phyloP scores from a whole-genome alignment of 2,329 filamentous ascomycete genomes.

The Cladobotryum mycophilum region DNA sequence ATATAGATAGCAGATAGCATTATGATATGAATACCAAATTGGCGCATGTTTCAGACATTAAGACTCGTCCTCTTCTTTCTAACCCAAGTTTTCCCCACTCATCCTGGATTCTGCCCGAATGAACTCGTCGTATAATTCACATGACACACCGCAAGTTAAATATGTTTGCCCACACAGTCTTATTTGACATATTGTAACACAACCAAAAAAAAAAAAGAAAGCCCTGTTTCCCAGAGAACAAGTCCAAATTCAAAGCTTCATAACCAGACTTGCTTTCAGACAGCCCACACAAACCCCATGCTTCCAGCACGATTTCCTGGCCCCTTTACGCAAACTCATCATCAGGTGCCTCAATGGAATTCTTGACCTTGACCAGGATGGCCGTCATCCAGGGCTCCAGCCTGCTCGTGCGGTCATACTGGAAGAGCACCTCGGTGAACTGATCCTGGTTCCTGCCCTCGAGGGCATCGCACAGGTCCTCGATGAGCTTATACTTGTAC shows the following conservation, averaged over 20 bases:
- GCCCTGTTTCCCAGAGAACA: background rate
- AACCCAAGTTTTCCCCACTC: too few relatives aligned
- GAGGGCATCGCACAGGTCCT: conserved; percentile 68
- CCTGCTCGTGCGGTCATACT: conserved; percentile 88
- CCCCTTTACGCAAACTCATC: conserved; percentile 35
- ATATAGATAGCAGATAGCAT: conserved; percentile 6
- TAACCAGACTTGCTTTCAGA: conserved; percentile 1
- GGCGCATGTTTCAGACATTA: too few relatives aligned
- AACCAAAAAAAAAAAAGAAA: background rate
- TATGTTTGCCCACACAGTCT: too few relatives aligned
- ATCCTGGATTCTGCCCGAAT: too few relatives aligned
- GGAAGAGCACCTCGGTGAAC: conserved; percentile 80
- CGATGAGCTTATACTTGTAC: conserved; percentile 74
- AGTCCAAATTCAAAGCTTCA: background rate
- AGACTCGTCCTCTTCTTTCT: too few relatives aligned
- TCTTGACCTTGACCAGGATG: conserved; percentile 76
- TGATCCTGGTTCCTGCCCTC: conserved; percentile 73
- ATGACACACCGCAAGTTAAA: too few relatives aligned
- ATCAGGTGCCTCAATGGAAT: conserved; percentile 59
- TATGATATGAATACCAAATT: background rate
- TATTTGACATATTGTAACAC: background rate
- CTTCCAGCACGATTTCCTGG: too few relatives aligned
- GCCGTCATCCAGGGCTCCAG: conserved; percentile 97
- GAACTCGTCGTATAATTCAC: too few relatives aligned
- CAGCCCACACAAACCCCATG: too few relatives aligned